Evolutionary conservation across 805 yeast species (phyloP).

Genomic region (Yarrowia hollandica): DNA sequence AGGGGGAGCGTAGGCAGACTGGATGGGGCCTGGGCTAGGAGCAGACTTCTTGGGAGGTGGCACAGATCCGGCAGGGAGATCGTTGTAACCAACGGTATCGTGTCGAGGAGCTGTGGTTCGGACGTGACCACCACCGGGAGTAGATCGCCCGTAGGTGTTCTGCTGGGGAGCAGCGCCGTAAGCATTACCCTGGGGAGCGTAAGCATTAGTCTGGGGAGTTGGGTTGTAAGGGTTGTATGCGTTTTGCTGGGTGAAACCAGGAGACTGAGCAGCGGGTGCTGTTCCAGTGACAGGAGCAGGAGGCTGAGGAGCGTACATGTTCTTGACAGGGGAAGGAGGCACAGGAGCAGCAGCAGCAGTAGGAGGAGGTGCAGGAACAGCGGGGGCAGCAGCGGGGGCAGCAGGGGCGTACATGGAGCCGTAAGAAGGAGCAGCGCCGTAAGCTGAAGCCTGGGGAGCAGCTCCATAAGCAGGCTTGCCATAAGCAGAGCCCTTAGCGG

Average conservation of each 20-base stretch:
- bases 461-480: conserved; percentile 29
- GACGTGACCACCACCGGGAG: conserved; percentile 33
- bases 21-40: conserved; percentile 32
- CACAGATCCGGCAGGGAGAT: conserved; percentile 36
- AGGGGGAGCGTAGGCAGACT: conserved; percentile 31
- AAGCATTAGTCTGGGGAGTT: conserved; percentile 27
- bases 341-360: conserved; percentile 6
- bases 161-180: conserved; percentile 33
- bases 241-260: conserved; percentile 22
- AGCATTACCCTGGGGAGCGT: conserved; percentile 33
- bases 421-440: conserved; percentile 27
- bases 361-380: conserved; percentile 26
- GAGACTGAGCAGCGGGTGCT: conserved; percentile 32
- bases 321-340: conserved; percentile 30
- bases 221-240: conserved; percentile 29
- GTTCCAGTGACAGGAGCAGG: conserved; percentile 30
- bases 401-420: conserved; percentile 29
- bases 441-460: conserved; percentile 29
- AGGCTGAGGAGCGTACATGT: conserved; percentile 32
- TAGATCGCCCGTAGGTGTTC: conserved; percentile 31
- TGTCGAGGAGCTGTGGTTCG: conserved; percentile 37
- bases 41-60: conserved; percentile 23
- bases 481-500: conserved; percentile 24
- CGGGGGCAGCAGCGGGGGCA: conserved; percentile 31
- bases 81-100: conserved; percentile 40